Evolutionary conservation across 2,329 filamentous ascomycete species (phyloP), one percentile per base, ranked within the genome.

Genomic region (Stylonectria norvegica): DNA sequence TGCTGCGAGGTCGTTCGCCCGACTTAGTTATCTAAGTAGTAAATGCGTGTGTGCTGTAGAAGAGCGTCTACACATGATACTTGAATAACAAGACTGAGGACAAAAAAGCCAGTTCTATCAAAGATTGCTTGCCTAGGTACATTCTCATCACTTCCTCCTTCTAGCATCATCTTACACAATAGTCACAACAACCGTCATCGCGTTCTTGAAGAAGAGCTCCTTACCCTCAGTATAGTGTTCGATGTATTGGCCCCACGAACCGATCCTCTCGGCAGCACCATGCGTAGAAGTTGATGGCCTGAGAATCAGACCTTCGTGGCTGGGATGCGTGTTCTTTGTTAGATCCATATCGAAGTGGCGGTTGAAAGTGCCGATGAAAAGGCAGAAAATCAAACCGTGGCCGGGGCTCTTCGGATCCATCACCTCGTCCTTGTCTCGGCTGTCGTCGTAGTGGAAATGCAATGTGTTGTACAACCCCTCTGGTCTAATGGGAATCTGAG

Each of bases 321-420:
- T 32, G 5, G 30, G 30, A 19, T 32, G 30, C 5, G 15, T 5
- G 16, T 32, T 32, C 15, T 18, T 19, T n/a, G n/a, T n/a, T 9
- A 6, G 10, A 19, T 32, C 30, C 15, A 32, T 14, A 14, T 32
- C 30, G 30, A 32, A 32, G 15, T 32, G 30, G 15, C 30, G 17
- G 30, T 6, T 18, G 30, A 32, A 8, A 5, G 30, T 32, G 5
- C 30, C 30, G 30, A 32, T 16, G 17, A 32, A 32, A 5, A 32
- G 30, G 16, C 30, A 32, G 30, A 32, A 32, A 32, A 32, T 32
- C 30, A 32, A 32, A 19, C 30, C 30, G 5, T 16, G 30, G 14
- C 17, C 30, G 9, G 30, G 30, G 17, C 19, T 32, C 9, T 18
- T 16, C 7, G 30, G 15, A n/a, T 8, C 15, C 8, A 18, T 8